These are phyloP conservation scores for Podaxis rugospora DNA, from an alignment of 768 basidiomycete genomes.

Conservation along the genomic window DNA sequence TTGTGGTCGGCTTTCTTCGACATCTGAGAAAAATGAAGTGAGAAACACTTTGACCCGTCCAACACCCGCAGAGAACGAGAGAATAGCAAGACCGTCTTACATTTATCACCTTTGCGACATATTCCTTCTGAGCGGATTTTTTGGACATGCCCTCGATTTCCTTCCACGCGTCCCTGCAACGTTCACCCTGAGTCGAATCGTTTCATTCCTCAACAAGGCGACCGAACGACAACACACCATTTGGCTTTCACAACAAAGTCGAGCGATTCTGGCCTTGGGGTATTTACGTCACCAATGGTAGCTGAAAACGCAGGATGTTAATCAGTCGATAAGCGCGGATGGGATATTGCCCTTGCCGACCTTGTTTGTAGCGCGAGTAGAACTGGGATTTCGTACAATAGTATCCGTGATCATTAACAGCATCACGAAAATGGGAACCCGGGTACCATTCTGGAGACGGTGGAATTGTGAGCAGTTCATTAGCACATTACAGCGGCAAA, in stretches of 20 bases:
- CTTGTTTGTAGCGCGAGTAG: slow-evolving; percentile 94
- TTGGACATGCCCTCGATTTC: slow-evolving; percentile 62
- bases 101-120: slow-evolving; percentile 70
- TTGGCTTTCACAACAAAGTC: slow-evolving; percentile 92
- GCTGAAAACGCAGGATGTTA: slow-evolving; percentile 34
- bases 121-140: slow-evolving; percentile 68
- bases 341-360: slow-evolving; percentile 28
- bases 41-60: slow-evolving; percentile 8
- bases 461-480: not conserved
- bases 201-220: not conserved
- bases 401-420: not conserved
- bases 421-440: not conserved
- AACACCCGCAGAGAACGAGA: not conserved
- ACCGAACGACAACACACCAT: slow-evolving; percentile 51
- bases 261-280: slow-evolving; percentile 62
- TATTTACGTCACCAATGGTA: slow-evolving; percentile 70
- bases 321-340: too few relatives aligned
- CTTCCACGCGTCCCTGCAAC: slow-evolving; percentile 82
- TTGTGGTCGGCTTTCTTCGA: slow-evolving; percentile 48
- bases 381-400: slow-evolving; percentile 48
- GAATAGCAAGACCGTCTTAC: slow-evolving; percentile 32
- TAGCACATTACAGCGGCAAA: not conserved
- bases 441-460: not conserved
- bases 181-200: not conserved
- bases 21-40: slow-evolving; percentile 35